A percentile compares a stretch with the other conserved stretches of the same genome.
These are phyloP conservation scores for Cyanidium caldarium DNA, from an alignment of 23 red algal genomes.

Conservation along the genomic window DNA sequence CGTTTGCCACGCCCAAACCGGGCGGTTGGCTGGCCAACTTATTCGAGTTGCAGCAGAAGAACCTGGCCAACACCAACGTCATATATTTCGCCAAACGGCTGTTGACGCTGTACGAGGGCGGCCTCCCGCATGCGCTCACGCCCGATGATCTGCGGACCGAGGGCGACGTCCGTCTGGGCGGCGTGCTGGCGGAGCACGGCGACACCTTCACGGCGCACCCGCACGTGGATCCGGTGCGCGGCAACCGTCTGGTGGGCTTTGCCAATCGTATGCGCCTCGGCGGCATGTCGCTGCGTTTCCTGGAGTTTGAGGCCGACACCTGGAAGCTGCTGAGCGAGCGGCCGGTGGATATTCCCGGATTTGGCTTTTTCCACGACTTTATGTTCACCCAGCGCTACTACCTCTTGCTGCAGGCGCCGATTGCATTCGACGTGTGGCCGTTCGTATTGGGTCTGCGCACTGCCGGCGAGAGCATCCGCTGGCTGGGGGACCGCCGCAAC, in stretches of 20 bases:
- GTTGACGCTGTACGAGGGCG: conserved; percentile 11
- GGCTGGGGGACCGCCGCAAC: not conserved
- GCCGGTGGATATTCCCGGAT: not conserved
- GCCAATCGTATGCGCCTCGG: not conserved
- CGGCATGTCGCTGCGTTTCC: conserved; percentile 1
- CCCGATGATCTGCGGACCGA: conserved; percentile 2
- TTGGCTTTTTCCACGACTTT: conserved; percentile 26
- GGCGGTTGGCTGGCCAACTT: conserved; percentile 18
- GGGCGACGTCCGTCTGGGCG: conserved; percentile 3
- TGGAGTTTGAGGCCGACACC: conserved; percentile 2
- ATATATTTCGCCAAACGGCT: conserved; percentile 6
- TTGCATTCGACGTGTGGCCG: conserved; percentile 3
- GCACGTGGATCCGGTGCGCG: not conserved
- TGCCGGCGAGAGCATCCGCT: conserved; percentile 10
- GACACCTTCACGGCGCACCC: conserved; percentile 23
- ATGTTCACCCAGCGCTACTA: conserved; percentile 13
- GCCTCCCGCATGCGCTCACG: conserved; percentile 3
- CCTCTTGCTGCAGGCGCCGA: conserved; percentile 16
- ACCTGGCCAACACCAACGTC: conserved; percentile 18
- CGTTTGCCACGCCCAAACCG: conserved; percentile 18
- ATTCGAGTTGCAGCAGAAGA: conserved; percentile 11
- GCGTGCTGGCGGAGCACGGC: not conserved
- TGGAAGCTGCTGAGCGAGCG: not conserved
- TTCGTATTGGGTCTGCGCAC: conserved; percentile 14
- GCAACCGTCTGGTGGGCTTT: conserved; percentile 14